phyloP scores from a whole-genome alignment of 192 early-diverging fungal species.

The Coemansia sp. region DNA sequence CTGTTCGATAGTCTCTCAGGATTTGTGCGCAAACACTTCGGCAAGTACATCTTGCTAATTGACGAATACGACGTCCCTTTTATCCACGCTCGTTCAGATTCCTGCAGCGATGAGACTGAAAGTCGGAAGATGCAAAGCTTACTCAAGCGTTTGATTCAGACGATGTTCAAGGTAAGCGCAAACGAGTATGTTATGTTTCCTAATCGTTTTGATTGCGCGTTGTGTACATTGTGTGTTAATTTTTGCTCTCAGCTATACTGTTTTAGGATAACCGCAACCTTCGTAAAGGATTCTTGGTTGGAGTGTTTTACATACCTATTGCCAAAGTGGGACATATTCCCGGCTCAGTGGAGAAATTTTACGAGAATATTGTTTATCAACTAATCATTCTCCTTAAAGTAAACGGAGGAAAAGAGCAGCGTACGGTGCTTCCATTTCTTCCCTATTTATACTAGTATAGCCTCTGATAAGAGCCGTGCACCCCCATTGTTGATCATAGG shows the following conservation, averaged over 20 bases:
- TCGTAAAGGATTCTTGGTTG: slow-evolving; percentile 25
- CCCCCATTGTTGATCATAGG: no score
- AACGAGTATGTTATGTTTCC: not conserved
- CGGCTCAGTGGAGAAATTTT: no score
- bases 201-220: not conserved
- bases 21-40: slow-evolving; percentile 7
- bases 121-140: not conserved
- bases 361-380: no score
- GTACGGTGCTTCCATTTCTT: no score
- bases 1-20: slow-evolving; percentile 25
- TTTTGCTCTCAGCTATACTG: no score
- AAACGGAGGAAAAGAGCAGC: no score
- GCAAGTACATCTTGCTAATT: slow-evolving; percentile 27
- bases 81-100: slow-evolving; percentile 19
- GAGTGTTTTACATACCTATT: slow-evolving; percentile 40
- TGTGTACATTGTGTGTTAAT: no score
- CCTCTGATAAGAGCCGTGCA: no score
- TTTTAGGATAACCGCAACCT: slow-evolving; percentile 28
- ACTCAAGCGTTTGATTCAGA: slow-evolving; percentile 23
- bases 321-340: no score
- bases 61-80: slow-evolving; percentile 49
- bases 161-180: slow-evolving; percentile 38
- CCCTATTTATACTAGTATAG: no score
- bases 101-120: not conserved
- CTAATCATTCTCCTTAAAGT: no score